These are phyloP conservation scores for Croton laevigatus DNA, from an alignment of 441 rosid genomes.

Conservation along the genomic window DNA sequence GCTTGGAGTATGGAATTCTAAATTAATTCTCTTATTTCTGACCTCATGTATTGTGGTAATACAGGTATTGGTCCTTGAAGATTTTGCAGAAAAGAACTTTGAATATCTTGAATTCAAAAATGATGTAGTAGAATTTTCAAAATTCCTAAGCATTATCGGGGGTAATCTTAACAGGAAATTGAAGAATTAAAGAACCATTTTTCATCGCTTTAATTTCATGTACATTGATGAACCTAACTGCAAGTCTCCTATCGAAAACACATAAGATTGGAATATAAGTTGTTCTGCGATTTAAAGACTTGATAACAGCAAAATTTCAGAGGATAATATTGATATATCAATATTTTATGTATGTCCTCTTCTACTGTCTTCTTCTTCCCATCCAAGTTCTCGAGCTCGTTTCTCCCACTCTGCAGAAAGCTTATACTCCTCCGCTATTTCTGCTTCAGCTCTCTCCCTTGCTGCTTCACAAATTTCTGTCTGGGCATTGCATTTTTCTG, in stretches of 20 bases:
- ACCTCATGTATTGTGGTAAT: not conserved
- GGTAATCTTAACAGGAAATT: not conserved
- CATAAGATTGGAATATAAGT: not conserved
- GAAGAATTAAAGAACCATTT: conserved; percentile 7
- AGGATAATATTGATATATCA: not conserved
- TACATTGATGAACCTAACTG: not conserved
- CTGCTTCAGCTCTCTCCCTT: conserved; percentile 49
- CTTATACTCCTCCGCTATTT: conserved; percentile 35
- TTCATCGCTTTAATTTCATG: conserved; percentile 13
- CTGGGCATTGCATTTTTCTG: conserved; percentile 54
- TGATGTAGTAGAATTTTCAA: not conserved
- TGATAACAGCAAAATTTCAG: not conserved
- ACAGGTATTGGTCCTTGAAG: not conserved
- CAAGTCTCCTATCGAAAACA: not conserved
- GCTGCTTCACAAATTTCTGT: conserved; percentile 54
- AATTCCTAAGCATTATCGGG: too few species aligned
- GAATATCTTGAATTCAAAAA: not conserved
- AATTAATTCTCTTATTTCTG: not conserved
- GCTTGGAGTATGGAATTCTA: not conserved
- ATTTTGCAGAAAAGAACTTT: not conserved
- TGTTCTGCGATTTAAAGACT: not conserved
- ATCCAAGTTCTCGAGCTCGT: conserved; percentile 50
- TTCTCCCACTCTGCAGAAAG: conserved; percentile 47
- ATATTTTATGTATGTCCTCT: not conserved
- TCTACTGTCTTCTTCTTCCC: conserved; percentile 23